Base-by-base conservation (phyloP, 1,284 basidiomycete genomes). In the Puccinia hordei region DNA sequence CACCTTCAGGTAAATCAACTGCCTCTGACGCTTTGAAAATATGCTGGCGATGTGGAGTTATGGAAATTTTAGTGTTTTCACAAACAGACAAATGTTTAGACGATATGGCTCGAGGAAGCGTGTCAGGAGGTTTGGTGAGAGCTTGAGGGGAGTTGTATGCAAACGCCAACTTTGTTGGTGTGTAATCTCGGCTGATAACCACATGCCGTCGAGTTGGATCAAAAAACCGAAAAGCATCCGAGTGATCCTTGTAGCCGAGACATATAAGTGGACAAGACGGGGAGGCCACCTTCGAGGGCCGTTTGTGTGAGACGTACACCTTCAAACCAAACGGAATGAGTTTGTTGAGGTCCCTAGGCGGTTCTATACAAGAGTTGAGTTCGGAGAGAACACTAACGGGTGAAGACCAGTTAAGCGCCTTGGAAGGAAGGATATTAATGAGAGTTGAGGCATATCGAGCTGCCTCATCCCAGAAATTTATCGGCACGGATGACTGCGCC, bases 261-360 rank as follows among this genome's bases (percentile, higher is more conserved):
- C 33, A 73, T 5, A 53, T 27, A 19, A 73, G 27, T 2, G 71
- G 71, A 3, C 30, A 2, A n/a, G 46, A 73, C 0, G 51, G 51
- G 30, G 71, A 17, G 0, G 24, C 24, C 0, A 38, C 22, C 57
- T 73, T 55, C 15, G 65, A 46, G 12, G 24, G 24, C 19, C 10
- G 33, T 13, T 17, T 17, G 13, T 68, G 30, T 15, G 19, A 49
- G 10, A 73, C 71, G 22, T 24, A 55, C 1, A 73, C 71, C 15
- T 53, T 73, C 8, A 73, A 17, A 55, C 71, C 71, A 53, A 73
- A 55, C 51, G 69, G 69, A 46, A 72, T 51, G 6, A 49, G 17
- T 55, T 35, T 68, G 24, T 49, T 44, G 10, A 41, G 3, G 13
- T 68, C 38, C 19, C 66, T 10, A 44, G 44, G 41, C 10, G 69